Evolutionary conservation across 2,329 filamentous ascomycete genomes (phyloP).

Genomic region (Tolypocladium pustulatum): DNA sequence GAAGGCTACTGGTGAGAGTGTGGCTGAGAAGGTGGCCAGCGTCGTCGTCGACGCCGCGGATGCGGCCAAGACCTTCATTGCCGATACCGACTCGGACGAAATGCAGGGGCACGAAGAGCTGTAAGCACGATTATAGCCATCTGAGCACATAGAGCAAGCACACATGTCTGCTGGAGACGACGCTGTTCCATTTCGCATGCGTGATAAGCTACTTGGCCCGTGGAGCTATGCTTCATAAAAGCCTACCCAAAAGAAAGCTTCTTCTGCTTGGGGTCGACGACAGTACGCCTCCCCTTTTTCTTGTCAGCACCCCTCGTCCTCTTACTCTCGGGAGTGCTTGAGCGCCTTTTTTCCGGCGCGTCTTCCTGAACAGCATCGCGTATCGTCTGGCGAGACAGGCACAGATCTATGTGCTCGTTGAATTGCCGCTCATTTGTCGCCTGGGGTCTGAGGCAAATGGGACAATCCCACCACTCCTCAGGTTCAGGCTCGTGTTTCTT

Average conservation of each 20-base stretch:
- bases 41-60: conserved; percentile 13
- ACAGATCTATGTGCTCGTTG: conserved; percentile 88
- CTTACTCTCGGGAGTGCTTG: conserved; percentile 27
- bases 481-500: conserved; percentile 17
- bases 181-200: neutral
- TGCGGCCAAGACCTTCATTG: conserved; percentile 37
- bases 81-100: conserved; percentile 47
- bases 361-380: conserved; percentile 63
- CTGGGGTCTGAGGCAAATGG: conserved; percentile 74
- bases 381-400: conserved; percentile 78
- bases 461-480: conserved; percentile 66
- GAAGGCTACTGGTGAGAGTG: conserved; percentile 11
- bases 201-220: too few relatives aligned
- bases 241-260: conserved; percentile 40
- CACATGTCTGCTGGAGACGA: neutral
- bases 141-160: neutral
- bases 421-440: conserved; percentile 63
- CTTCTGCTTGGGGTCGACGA: conserved; percentile 35
- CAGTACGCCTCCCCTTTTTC: conserved; percentile 25
- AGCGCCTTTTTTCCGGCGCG: conserved; percentile 12
- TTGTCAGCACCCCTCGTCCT: conserved; percentile 22
- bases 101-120: conserved; percentile 52
- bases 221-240: too few relatives aligned
- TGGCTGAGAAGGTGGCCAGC: conserved; percentile 12
- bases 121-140: conserved; percentile 17